Conservation (phyloP, 148 eudicot genomes). For the Cornus kousa region DNA sequence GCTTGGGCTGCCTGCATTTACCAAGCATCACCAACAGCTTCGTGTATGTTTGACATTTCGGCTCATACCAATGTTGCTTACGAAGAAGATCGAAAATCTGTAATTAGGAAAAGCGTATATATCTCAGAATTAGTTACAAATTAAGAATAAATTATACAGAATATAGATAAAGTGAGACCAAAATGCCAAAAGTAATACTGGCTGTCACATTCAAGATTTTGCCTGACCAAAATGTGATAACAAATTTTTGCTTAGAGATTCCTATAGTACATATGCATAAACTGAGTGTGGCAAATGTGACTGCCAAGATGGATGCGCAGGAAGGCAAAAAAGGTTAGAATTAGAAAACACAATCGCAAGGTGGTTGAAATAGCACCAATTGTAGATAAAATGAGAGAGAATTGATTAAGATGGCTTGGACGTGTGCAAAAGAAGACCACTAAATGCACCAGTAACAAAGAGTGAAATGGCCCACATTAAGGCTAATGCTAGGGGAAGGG, state of each 20-base stretch:
- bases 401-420: too few relatives aligned
- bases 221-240: background rate
- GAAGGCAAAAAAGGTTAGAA: too few relatives aligned
- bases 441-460: too few relatives aligned
- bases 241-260: background rate
- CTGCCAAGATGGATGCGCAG: too few relatives aligned
- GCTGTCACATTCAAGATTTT: background rate
- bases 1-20: conserved; percentile 68
- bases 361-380: too few relatives aligned
- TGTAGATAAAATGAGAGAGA: too few relatives aligned
- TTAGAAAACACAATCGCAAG: too few relatives aligned
- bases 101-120: conserved; percentile 9
- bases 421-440: too few relatives aligned
- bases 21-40: conserved; percentile 83
- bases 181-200: background rate
- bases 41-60: conserved; percentile 71
- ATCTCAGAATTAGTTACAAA: background rate
- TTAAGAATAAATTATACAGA: background rate
- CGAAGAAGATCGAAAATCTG: conserved; percentile 86
- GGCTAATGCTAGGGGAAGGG: too few relatives aligned
- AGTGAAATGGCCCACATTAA: too few relatives aligned
- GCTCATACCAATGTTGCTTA: conserved; percentile 87
- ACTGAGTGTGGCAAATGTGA: too few relatives aligned
- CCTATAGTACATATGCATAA: background rate
- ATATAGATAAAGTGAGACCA: background rate